Conservation (phyloP, 208 protist species). For the Leishmania tropica region DNA sequence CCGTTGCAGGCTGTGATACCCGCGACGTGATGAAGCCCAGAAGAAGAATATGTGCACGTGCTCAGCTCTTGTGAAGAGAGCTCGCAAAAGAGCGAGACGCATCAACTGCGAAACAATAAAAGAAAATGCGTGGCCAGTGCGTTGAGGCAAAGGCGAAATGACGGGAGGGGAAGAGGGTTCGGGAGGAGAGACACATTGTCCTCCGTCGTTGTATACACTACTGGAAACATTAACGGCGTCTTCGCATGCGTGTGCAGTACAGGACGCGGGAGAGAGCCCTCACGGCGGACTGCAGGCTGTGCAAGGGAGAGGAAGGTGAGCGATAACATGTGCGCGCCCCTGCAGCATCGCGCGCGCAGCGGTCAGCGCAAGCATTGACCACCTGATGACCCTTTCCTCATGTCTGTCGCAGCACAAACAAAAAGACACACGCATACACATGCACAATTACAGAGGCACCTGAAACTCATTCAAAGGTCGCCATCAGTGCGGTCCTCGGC, state of each 20-base stretch:
- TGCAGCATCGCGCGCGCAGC: background rate
- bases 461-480: constrained; percentile 3
- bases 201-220: background rate
- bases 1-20: background rate
- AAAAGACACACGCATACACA: background rate
- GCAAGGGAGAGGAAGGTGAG: background rate
- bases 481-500: background rate
- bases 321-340: background rate
- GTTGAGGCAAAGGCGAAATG: background rate
- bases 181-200: background rate
- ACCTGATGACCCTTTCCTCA: background rate
- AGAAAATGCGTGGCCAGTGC: background rate
- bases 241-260: background rate
- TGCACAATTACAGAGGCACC: background rate
- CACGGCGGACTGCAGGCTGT: background rate
- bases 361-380: background rate
- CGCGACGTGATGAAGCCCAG: background rate
- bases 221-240: background rate
- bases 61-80: background rate
- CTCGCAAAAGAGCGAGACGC: background rate
- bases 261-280: background rate
- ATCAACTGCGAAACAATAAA: background rate
- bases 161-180: background rate
- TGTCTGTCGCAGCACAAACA: background rate
- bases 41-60: background rate